Conservation (phyloP, 441 rosid genomes). For the Cnidoscolus chayamansa region DNA sequence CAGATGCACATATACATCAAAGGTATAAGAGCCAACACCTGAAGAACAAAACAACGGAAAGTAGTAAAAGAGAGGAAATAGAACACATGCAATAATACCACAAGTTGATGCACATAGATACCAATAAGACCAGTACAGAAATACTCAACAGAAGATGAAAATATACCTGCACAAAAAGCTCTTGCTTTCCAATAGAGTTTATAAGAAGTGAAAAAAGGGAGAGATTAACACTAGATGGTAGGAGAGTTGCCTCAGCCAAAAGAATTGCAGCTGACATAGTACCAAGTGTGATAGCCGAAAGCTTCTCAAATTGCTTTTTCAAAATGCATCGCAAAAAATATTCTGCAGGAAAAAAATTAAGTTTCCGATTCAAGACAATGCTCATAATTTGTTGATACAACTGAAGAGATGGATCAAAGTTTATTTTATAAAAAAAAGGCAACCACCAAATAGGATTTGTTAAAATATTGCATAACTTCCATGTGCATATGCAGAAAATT, state of each 20-base stretch:
- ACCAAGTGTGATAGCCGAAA: conserved; percentile 68
- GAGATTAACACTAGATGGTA: conserved; percentile 66
- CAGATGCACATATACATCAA: conserved; percentile 98
- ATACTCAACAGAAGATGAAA: conserved; percentile 17
- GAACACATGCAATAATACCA: conserved; percentile 8
- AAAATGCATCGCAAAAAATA: conserved; percentile 86
- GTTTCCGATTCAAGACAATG: conserved; percentile 10
- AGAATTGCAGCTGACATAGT: conserved; percentile 95
- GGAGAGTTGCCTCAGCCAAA: conserved; percentile 93
- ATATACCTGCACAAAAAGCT: conserved; percentile 79
- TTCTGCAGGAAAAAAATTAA: conserved; percentile 48
- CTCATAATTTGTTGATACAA: background rate
- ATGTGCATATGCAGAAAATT: background rate
- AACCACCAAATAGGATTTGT: background rate
- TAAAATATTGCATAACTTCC: background rate
- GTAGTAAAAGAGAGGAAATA: conserved; percentile 6
- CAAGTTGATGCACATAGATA: background rate
- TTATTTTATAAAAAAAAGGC: background rate
- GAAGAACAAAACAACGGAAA: conserved; percentile 29
- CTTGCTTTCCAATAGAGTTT: conserved; percentile 71
- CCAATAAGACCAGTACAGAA: background rate
- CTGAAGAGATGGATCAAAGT: background rate
- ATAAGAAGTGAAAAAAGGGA: conserved; percentile 92
- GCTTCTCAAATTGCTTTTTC: conserved; percentile 59
- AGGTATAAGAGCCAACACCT: conserved; percentile 92